These are phyloP conservation scores for Fusarium anthophilum DNA, from an alignment of 2,329 filamentous ascomycete genomes.

Conservation along the genomic window DNA sequence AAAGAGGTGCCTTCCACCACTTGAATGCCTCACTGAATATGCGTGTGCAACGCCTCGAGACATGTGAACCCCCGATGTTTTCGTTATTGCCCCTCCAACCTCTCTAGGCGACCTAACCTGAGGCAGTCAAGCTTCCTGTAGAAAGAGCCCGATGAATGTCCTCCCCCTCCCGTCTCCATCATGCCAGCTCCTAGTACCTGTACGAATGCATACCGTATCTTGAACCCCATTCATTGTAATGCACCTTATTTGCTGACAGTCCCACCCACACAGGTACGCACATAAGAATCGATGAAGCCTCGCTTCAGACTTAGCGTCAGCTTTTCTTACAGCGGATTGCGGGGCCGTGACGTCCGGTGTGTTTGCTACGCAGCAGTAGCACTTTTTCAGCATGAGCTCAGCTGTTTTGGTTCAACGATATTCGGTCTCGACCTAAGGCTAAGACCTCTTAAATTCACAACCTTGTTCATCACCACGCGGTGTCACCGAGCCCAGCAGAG, in stretches of 20 bases:
- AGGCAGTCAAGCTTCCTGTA: neutral
- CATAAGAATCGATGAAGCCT: conserved; percentile 17
- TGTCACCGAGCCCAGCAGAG: neutral
- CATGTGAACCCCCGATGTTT: neutral
- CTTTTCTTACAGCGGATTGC: conserved; percentile 22
- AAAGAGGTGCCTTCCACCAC: neutral
- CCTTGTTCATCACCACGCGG: neutral
- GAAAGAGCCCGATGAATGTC: neutral
- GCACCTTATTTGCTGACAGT: conserved; percentile 12
- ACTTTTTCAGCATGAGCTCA: conserved; percentile 4
- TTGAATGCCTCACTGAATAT: neutral
- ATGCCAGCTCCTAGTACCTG: neutral
- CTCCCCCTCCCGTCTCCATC: neutral
- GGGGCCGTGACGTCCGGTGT: conserved; percentile 30
- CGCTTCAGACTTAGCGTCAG: conserved; percentile 19
- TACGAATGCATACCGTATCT: conserved; percentile 19
- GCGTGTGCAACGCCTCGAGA: neutral
- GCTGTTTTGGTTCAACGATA: neutral
- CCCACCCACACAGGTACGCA: conserved; percentile 4
- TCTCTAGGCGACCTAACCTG: neutral
- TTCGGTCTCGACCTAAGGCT: neutral
- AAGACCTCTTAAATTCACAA: neutral
- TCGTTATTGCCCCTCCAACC: conserved; percentile 12
- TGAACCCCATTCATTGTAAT: conserved; percentile 15
- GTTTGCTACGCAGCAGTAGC: neutral